These are phyloP conservation scores for Cladobotryum mycophilum DNA, from an alignment of 2,329 filamentous ascomycete species.

Conservation along the genomic window DNA sequence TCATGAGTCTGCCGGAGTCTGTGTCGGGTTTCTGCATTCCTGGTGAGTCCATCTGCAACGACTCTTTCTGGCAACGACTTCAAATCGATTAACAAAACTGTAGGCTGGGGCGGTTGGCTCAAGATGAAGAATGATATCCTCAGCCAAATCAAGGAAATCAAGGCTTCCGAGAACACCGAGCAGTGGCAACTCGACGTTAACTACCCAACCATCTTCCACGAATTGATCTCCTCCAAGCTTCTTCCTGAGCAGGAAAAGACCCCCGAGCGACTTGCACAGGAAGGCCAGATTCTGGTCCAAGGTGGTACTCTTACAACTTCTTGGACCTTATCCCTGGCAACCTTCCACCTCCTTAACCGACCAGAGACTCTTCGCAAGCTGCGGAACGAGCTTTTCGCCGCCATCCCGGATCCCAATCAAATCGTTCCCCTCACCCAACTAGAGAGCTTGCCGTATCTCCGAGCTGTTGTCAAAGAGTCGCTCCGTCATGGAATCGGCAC, in stretches of 20 bases:
- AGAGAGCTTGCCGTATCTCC: constrained; percentile 37
- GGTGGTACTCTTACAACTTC: constrained; percentile 37
- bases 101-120: constrained; percentile 32
- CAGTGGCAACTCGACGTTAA: constrained; percentile 27
- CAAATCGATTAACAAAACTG: constrained; percentile 12
- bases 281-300: constrained; percentile 32
- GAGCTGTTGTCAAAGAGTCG: constrained; percentile 46
- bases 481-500: constrained; percentile 43
- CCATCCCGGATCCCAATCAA: constrained; percentile 26
- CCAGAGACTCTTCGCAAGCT: constrained; percentile 25
- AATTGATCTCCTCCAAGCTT: constrained; percentile 25
- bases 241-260: constrained; percentile 30
- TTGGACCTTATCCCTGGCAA: constrained; percentile 28
- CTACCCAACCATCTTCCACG: constrained; percentile 32
- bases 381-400: constrained; percentile 30
- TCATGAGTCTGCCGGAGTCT: constrained; percentile 30
- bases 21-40: constrained; percentile 30
- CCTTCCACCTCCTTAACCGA: constrained; percentile 30
- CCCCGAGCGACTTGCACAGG: constrained; percentile 29
- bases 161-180: constrained; percentile 27
- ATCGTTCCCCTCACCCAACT: constrained; percentile 23
- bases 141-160: constrained; percentile 29
- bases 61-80: background rate
- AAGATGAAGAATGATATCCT: constrained; percentile 34
- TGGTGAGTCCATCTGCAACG: constrained; percentile 15